phyloP scores from a whole-genome alignment of 192 early-diverging fungal species.

The Backusella mclennaniae region DNA sequence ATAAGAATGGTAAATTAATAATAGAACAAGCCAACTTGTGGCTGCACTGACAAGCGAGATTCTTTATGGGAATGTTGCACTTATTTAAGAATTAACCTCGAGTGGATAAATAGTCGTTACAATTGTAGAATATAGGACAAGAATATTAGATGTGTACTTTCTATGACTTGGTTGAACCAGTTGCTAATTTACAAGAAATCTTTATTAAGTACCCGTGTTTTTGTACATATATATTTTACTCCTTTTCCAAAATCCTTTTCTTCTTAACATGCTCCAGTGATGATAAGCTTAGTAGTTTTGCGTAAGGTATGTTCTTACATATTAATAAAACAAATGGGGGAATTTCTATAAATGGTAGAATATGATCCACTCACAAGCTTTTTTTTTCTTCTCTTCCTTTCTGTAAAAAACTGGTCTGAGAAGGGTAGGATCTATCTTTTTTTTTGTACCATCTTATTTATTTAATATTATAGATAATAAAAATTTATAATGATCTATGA shows the following conservation, averaged over 20 bases:
- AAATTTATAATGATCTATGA: neutral
- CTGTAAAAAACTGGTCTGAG: neutral
- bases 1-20: neutral
- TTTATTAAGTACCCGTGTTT: neutral
- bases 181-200: neutral
- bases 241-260: neutral
- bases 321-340: neutral
- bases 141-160: neutral
- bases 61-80: neutral
- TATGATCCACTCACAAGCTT: neutral
- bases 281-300: neutral
- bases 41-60: too few relatives aligned
- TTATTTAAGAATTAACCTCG: neutral
- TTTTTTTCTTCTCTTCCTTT: neutral
- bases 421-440: neutral
- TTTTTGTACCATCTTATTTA: neutral
- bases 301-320: neutral
- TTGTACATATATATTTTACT: neutral
- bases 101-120: neutral
- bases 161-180: neutral
- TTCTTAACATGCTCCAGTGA: neutral
- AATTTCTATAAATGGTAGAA: neutral
- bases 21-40: neutral
- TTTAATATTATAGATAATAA: neutral
- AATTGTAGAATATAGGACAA: neutral